Percentiles rank a stretch among this genome's conserved stretches.
phyloP scores from a whole-genome alignment of 2,329 filamentous ascomycete genomes.

The Fusarium nanum region DNA sequence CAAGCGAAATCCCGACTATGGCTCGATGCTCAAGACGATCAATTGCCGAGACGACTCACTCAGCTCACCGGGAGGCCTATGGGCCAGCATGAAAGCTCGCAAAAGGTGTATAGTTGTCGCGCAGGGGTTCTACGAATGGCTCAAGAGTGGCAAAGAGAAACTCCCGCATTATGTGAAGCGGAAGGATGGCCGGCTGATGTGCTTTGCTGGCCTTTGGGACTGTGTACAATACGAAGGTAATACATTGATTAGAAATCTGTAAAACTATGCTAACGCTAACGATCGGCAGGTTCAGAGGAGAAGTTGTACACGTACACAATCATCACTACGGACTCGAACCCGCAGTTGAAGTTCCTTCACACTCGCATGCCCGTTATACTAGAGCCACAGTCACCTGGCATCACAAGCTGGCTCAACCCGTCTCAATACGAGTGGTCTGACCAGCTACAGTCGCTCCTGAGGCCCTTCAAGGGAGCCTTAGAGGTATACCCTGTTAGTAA shows the following conservation, averaged over 20 bases:
- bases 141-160: constrained; percentile 83
- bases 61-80: constrained; percentile 81
- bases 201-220: constrained; percentile 92
- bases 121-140: constrained; percentile 97
- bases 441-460: constrained; percentile 82
- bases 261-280: not conserved
- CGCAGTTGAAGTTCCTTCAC: constrained; percentile 86
- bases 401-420: constrained; percentile 85
- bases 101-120: constrained; percentile 90
- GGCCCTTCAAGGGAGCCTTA: constrained; percentile 80
- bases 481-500: constrained; percentile 88
- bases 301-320: constrained; percentile 91
- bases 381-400: constrained; percentile 76
- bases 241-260: not conserved
- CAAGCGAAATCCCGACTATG: constrained; percentile 82
- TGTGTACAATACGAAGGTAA: constrained; percentile 82
- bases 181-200: constrained; percentile 86
- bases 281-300: constrained; percentile 57
- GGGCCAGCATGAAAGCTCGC: constrained; percentile 88
- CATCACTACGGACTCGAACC: constrained; percentile 89
- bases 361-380: constrained; percentile 96
- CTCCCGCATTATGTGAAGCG: constrained; percentile 86
- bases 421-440: constrained; percentile 76
- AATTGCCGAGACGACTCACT: constrained; percentile 95
- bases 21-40: constrained; percentile 85